phyloP scores from a whole-genome alignment of 495 filamentous ascomycete species.

The Tuber melanosporum region DNA sequence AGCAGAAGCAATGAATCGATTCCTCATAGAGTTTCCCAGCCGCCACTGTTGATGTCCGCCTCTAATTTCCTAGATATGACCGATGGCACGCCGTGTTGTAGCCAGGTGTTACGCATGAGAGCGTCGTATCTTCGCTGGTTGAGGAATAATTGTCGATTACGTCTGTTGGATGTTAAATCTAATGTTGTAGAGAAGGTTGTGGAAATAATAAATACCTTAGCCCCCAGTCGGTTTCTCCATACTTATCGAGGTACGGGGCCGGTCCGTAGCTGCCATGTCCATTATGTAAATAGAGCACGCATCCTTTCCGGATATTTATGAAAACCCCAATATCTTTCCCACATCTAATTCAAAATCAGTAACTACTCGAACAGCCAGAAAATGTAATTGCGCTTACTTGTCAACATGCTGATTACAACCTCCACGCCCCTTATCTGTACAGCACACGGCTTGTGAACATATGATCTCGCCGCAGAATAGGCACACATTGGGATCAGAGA shows the following conservation, averaged over 20 bases:
- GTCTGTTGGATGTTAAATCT: conserved; percentile 32
- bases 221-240: conserved; percentile 85
- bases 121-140: conserved; percentile 90
- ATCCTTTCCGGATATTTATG: conserved; percentile 94
- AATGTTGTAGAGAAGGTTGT: conserved; percentile 4
- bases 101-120: conserved; percentile 77
- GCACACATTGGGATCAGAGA: conserved; percentile 83
- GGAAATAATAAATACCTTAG: conserved; percentile 43
- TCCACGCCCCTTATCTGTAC: conserved; percentile 61
- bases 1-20: background rate
- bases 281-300: conserved; percentile 74
- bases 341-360: conserved; percentile 53
- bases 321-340: conserved; percentile 82
- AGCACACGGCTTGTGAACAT: conserved; percentile 90
- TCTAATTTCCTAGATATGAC: conserved; percentile 84
- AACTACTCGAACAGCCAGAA: background rate
- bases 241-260: conserved; percentile 89
- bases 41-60: conserved; percentile 89
- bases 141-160: conserved; percentile 71
- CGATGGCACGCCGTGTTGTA: conserved; percentile 79
- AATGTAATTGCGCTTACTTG: conserved; percentile 56
- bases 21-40: conserved; percentile 80
- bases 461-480: conserved; percentile 94
- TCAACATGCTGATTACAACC: conserved; percentile 84
- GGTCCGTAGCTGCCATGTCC: conserved; percentile 73